Percentiles rank a stretch among this genome's conserved stretches.
Evolutionary conservation across 129 eudicot genomes (phyloP).

Genomic region (Mikania micrantha): DNA sequence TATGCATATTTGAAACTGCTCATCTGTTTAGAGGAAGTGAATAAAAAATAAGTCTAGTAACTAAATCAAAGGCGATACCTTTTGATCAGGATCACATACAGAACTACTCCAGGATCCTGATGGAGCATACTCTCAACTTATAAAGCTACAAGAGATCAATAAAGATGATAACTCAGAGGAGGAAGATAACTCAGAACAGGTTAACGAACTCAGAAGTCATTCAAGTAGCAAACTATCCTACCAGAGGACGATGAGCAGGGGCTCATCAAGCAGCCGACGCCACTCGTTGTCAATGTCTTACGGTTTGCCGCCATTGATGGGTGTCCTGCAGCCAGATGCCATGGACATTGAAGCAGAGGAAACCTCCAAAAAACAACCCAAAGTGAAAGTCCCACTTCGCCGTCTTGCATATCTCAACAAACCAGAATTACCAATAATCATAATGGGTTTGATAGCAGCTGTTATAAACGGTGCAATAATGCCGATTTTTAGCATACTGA

Average conservation of each 20-base stretch:
- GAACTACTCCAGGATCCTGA: constrained; percentile 20
- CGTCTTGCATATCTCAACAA: constrained; percentile 77
- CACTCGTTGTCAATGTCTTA: constrained; percentile 44
- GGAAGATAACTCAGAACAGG: not conserved
- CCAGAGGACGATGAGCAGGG: constrained; percentile 48
- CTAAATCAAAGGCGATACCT: not conserved
- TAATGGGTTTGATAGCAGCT: constrained; percentile 56
- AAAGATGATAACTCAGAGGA: constrained; percentile 12
- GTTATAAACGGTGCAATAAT: constrained; percentile 53
- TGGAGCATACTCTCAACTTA: constrained; percentile 24
- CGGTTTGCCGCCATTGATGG: constrained; percentile 38
- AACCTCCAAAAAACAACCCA: constrained; percentile 33
- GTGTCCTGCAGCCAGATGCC: constrained; percentile 12
- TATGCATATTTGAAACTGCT: no score
- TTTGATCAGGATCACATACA: constrained; percentile 16
- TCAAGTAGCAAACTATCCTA: constrained; percentile 2
- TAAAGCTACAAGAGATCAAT: constrained; percentile 20
- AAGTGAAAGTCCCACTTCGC: constrained; percentile 57
- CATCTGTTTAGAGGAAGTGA: no score
- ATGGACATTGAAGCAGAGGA: constrained; percentile 12
- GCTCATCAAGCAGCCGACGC: constrained; percentile 64
- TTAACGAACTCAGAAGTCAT: constrained; percentile 12
- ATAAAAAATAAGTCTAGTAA: no score
- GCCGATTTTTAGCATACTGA: constrained; percentile 56
- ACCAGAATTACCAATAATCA: constrained; percentile 68